These are phyloP conservation scores for Cordia subcordata DNA, from an alignment of 257 asterid genomes.

Conservation along the genomic window DNA sequence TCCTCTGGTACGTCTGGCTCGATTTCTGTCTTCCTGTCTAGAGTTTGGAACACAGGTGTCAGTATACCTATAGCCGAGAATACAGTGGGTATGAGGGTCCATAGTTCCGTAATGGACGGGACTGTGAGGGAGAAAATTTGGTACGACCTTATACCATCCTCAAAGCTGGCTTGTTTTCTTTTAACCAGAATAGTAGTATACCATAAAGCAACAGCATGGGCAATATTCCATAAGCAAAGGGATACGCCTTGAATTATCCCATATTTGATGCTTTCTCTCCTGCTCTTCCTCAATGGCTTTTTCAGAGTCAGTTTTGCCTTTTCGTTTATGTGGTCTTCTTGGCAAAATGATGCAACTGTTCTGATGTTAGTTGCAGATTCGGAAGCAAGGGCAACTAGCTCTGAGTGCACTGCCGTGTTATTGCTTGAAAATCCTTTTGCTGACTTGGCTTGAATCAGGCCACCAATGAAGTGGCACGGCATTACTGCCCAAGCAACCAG, in stretches of 20 bases:
- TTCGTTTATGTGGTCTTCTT: constrained; percentile 51
- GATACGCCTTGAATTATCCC: constrained; percentile 73
- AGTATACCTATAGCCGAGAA: constrained; percentile 63
- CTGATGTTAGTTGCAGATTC: constrained; percentile 65
- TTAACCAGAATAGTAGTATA: constrained; percentile 57
- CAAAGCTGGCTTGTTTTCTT: constrained; percentile 56
- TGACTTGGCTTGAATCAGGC: constrained; percentile 81
- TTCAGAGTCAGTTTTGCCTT: constrained; percentile 45
- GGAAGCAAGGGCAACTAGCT: constrained; percentile 65
- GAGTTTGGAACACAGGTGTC: constrained; percentile 61
- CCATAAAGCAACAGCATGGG: constrained; percentile 82
- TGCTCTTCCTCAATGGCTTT: constrained; percentile 45
- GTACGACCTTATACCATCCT: constrained; percentile 64
- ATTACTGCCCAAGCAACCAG: constrained; percentile 86
- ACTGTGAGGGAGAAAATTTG: constrained; percentile 79
- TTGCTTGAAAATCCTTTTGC: constrained; percentile 71
- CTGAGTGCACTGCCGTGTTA: constrained; percentile 50
- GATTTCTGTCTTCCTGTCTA: constrained; percentile 59
- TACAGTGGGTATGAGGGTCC: constrained; percentile 78
- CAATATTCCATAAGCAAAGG: constrained; percentile 77
- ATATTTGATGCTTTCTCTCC: constrained; percentile 54
- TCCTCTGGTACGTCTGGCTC: constrained; percentile 50
- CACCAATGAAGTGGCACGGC: constrained; percentile 91
- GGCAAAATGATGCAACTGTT: constrained; percentile 74
- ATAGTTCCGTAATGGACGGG: constrained; percentile 74